Evolutionary conservation across 345 rosid species (phyloP), one percentile per base, ranked within the genome.

Genomic region (Citrus hindsii): DNA sequence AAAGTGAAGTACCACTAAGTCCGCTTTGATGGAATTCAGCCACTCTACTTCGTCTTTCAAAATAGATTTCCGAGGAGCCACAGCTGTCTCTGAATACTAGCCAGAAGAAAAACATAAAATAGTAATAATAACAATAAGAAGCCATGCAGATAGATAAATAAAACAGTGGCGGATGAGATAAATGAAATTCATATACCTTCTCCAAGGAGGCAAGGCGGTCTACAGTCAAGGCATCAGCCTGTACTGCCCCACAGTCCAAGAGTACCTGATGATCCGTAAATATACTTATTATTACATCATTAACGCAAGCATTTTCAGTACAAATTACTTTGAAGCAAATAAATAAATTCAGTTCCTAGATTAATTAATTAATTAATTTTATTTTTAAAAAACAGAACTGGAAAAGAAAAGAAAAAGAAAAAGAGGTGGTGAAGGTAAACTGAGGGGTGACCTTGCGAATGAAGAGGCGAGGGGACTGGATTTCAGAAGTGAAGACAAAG

Each of bases 141-240:
- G 51, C 51, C 14, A 10, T 13, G 51, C 5, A 46, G 18, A 46
- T 10, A 38, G 19, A 73, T 38, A n/a, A 40, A 69, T 3, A 25
- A 10, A 10, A 63, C 37, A 4, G 21, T 10, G 19, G 22, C 0
- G 18, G 10, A 35, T 19, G 33, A 69, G 25, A 38, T 14, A 46
- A 46, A 12, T 46, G 51, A 18, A 33, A 28, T 3, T 46, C 40
- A 48, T 5, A 27, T 81, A 94, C 99, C 99, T 94, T 96, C 83
- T 90, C 94, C 85, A 96, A 80, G 0, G 99, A 96, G 62, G 94
- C 99, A 71, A 96, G 97, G 74, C 99, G 99, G 80, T 96, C 99
- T 13, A 96, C 99, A 0, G 99, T 96, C 90, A 96, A 87, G 18
- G 99, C 99, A 90, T 96, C 99, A 27, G 98, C 94, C 82, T 96